phyloP scores from a whole-genome alignment of 176 grass and related monocot species.

The Calamus simplicifolius region DNA sequence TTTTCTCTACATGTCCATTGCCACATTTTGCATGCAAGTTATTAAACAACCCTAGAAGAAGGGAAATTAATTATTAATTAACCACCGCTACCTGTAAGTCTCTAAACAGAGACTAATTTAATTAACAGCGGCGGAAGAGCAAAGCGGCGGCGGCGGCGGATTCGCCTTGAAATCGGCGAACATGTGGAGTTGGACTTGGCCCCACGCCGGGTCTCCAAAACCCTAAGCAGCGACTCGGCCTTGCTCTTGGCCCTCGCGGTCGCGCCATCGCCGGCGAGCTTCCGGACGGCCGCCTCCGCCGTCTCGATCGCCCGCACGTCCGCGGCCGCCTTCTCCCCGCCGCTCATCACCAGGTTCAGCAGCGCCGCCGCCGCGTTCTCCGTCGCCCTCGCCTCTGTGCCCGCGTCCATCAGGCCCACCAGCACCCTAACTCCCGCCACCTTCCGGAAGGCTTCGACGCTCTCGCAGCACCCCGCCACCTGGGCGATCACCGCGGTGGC shows the following conservation, averaged over 20 bases:
- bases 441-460: constrained; percentile 46
- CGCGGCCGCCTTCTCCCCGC: constrained; percentile 37
- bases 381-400: constrained; percentile 26
- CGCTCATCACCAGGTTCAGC: constrained; percentile 73
- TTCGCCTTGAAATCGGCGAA: neutral
- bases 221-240: constrained; percentile 52
- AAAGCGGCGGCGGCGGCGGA: neutral
- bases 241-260: constrained; percentile 66
- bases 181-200: neutral
- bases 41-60: no score
- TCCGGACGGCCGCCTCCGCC: constrained; percentile 34
- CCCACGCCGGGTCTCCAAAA: constrained; percentile 24
- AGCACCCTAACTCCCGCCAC: constrained; percentile 63
- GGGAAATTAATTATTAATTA: no score
- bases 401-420: constrained; percentile 45
- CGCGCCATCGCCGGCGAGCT: constrained; percentile 34
- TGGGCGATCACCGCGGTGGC: constrained; percentile 74
- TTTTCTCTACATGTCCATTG: no score
- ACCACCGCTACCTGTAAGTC: no score
- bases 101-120: no score
- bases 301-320: constrained; percentile 47
- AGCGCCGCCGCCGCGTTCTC: constrained; percentile 75
- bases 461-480: constrained; percentile 81
- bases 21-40: no score
- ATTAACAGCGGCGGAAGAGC: neutral